Conservation (phyloP, 169 alveolate genomes). For the Plasmodium vinckei region DNA sequence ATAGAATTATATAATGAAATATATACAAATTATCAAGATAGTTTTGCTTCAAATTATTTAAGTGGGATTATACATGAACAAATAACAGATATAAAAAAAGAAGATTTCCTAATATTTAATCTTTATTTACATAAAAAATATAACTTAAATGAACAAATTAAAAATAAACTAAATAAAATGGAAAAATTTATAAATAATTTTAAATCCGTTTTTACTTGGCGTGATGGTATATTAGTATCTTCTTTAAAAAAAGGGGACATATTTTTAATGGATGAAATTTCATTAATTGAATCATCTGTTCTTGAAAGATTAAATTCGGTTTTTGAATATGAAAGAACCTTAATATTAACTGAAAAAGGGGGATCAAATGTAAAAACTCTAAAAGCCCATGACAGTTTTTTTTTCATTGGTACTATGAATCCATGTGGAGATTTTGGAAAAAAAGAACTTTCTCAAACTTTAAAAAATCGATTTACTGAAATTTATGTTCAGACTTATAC, state of each 20-base stretch:
- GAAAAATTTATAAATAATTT: slow-evolving; percentile 49
- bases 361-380: slow-evolving; percentile 84
- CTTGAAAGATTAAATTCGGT: slow-evolving; percentile 98
- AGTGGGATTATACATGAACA: slow-evolving; percentile 69
- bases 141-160: slow-evolving; percentile 20
- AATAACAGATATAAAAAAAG: slow-evolving; percentile 59
- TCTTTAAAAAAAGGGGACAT: slow-evolving; percentile 97
- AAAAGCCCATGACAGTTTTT: slow-evolving; percentile 93
- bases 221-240: slow-evolving; percentile 98
- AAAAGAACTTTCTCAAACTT: slow-evolving; percentile 99
- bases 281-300: slow-evolving; percentile 98
- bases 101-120: slow-evolving; percentile 25
- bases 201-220: slow-evolving; percentile 96
- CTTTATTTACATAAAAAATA: slow-evolving; percentile 57
- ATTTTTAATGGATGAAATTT: slow-evolving; percentile 98
- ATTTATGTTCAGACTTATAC: slow-evolving; percentile 91
- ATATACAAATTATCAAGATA: slow-evolving; percentile 18
- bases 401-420: slow-evolving; percentile 99
- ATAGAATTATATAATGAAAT: slow-evolving; percentile 70
- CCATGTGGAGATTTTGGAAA: slow-evolving; percentile 99
- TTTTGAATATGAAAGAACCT: slow-evolving; percentile 93
- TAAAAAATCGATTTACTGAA: slow-evolving; percentile 98
- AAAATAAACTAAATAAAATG: slow-evolving; percentile 10
- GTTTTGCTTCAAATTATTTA: slow-evolving; percentile 36
- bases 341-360: slow-evolving; percentile 87